Conservation (phyloP, 306 rosid species). For the Quercus ilex region DNA sequence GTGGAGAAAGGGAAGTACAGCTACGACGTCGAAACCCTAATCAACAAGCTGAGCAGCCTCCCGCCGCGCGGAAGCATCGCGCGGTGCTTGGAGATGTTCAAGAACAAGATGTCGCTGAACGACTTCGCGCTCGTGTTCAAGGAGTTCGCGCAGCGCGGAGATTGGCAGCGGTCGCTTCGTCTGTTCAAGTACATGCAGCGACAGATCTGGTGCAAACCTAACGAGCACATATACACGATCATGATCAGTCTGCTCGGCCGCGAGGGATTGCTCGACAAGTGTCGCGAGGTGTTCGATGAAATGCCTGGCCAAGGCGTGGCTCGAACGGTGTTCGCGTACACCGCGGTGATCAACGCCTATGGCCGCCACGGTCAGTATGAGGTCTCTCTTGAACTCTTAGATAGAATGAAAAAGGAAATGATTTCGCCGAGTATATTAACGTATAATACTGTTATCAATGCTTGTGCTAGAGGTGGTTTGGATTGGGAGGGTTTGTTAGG, state of each 20-base stretch:
- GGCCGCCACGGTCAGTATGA: conserved; percentile 82
- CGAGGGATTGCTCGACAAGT: conserved; percentile 80
- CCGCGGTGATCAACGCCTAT: conserved; percentile 87
- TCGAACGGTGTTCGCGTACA: conserved; percentile 76
- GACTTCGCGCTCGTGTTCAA: conserved; percentile 91
- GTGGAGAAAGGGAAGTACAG: conserved; percentile 89
- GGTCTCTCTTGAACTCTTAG: conserved; percentile 65
- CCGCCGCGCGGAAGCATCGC: conserved; percentile 99
- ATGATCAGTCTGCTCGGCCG: conserved; percentile 84
- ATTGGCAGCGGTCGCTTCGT: conserved; percentile 88
- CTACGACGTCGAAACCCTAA: conserved; percentile 89
- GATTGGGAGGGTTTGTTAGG: conserved; percentile 96
- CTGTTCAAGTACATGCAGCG: conserved; percentile 96
- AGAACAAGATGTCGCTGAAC: conserved; percentile 82
- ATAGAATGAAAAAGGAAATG: conserved; percentile 72
- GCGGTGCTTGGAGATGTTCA: conserved; percentile 83
- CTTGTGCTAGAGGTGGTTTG: conserved; percentile 91
- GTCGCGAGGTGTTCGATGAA: conserved; percentile 86
- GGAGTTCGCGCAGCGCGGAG: conserved; percentile 92
- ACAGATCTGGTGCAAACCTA: conserved; percentile 97
- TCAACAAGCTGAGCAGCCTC: conserved; percentile 77
- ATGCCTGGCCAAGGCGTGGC: conserved; percentile 81
- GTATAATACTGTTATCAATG: conserved; percentile 82
- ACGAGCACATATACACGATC: conserved; percentile 81
- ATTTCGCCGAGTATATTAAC: conserved; percentile 76